Evolutionary conservation across 495 filamentous ascomycete genomes (phyloP), one percentile per base, ranked within the genome.

Genomic region (Podospora australis): DNA sequence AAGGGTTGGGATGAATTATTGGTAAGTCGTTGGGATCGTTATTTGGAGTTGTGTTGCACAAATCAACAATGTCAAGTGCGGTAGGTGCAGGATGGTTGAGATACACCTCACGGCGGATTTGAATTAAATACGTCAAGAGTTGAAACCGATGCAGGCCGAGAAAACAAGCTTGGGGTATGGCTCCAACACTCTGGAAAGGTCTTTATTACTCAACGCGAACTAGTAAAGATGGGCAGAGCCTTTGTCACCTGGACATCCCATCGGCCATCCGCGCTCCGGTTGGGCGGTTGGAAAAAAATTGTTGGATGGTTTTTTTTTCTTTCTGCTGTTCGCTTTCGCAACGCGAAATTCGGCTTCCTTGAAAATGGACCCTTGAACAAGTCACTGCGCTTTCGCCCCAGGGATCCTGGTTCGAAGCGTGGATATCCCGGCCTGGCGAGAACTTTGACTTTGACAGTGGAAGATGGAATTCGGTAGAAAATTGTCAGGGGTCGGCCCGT

Each of bases 91-190:
- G 32, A 36, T 13, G n/a, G 32, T 36, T 8, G 32, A 6, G 38
- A 23, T 26, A n/a, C 22, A 30, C 10, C 44, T 20, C 43, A 34
- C 19, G 44, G 30, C 30, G 44, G 19, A 4, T 35, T 35, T 19
- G 19, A 44, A 24, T 24, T 35, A 51, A 46, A 40, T 51, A 51
- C 42, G 42, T 46, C 23, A 46, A 36, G 32, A 4, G 49, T 17
- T 26, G 25, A n/a, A 43, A 23, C 49, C 49, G 50, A 52, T 42
- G 34, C 50, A 47, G 42, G 49, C 43, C 36, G 43, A 46, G 44
- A 41, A 46, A 41, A 36, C 30, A 36, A 40, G 21, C 16, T 40
- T 11, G 22, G 22, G 28, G 22, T 11, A 1, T n/a, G n/a, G 40
- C 23, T 43, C 23, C 40, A 43, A 43, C 40, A n/a, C 24, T 6